Evolutionary conservation across 192 early-diverging fungal species (phyloP), one percentile per base, ranked within the genome.

Genomic region (Funneliformis mosseae): DNA sequence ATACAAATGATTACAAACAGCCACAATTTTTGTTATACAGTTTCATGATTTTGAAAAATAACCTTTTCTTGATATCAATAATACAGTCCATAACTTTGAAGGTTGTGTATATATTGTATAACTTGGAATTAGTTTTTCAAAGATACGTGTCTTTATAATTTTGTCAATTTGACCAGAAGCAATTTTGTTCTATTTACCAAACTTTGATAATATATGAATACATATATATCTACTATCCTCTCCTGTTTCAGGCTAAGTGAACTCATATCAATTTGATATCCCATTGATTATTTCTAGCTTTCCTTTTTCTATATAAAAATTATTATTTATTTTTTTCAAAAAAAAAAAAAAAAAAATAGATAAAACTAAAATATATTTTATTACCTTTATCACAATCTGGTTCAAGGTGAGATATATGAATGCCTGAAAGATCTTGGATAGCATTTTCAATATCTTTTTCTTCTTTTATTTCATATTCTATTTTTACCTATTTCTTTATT

Each of bases 201-300:
- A 60, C n/a, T 16, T 1, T 60, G 11, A 1, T 1, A 60, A 60
- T 60, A 16, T n/a, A 60, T 14, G 59, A 60, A 12, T 60, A 60
- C 14, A 60, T 60, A 60, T 60, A 60, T 60, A 60, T 60, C 59
- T 1, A 60, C 4, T 60, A 60, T 60, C 11, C n/a, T 60, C 59
- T 14, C 1, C 59, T 60, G 59, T 60, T 14, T 60, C 12, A 60
- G 59, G 59, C 59, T 12, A 60, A 60, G 55, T 60, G 55, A 60
- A 60, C n/a, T 60, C 55, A 60, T 60, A 21, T 21, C 55, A 60
- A 60, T 60, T 60, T 60, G 55, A 60, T 60, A 60, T 60, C n/a
- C 8, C n/a, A 60, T 60, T 60, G 55, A 8, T 60, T 14, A 12
- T 60, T 60, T 14, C 59, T n/a, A 60, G 14, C n/a, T 60, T 60